Base-by-base conservation (phyloP, 2,329 filamentous ascomycete genomes). In the Cladosporium sp. region DNA sequence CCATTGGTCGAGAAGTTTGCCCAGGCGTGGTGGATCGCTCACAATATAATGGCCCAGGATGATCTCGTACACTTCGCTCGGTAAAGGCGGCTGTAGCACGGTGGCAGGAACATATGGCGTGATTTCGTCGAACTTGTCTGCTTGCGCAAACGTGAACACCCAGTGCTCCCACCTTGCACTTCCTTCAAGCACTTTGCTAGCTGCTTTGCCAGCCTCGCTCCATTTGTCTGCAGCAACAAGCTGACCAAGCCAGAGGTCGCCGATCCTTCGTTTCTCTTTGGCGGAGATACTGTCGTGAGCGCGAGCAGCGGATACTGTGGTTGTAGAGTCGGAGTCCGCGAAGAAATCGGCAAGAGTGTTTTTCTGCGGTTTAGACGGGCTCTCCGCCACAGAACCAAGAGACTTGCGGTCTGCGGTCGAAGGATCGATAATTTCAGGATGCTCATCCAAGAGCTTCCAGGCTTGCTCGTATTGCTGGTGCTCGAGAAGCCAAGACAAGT, bases 211-310 rank as follows among this genome's bases (percentile, higher is more conserved):
- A 6, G 95, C 95, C 65, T 85, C 82, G 10, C 76, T 76, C 95
- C 95, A 99, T 67, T 94, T 84, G 10, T 87, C 84, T 0, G 86
- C 83, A 39, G 89, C 86, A 36, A 97, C 86, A 36, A 98, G 84
- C 72, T 97, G 91, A 67, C 93, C 89, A 36, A 99, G 84, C 95
- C 95, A 99, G 5, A 96, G 83, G 74, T 98, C 95, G 25, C 95
- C 95, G 65, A 99, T 91, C 1, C 92, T 86, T 36, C 91, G 86
- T 78, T 97, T 99, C 75, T 99, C 94, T 70, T 90, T 92, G 0
- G 89, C 87, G 0, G 88, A 85, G 0, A 89, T 89, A 23, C 46
- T 65, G 69, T 89, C 86, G 48, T 85, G 82, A 39, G 81, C 77
- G 63, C 80, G 83, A 49, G 83, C 83, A n/a, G 84, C 84, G 0